Conservation (phyloP, 345 rosid genomes). For the Citrus unshiu region DNA sequence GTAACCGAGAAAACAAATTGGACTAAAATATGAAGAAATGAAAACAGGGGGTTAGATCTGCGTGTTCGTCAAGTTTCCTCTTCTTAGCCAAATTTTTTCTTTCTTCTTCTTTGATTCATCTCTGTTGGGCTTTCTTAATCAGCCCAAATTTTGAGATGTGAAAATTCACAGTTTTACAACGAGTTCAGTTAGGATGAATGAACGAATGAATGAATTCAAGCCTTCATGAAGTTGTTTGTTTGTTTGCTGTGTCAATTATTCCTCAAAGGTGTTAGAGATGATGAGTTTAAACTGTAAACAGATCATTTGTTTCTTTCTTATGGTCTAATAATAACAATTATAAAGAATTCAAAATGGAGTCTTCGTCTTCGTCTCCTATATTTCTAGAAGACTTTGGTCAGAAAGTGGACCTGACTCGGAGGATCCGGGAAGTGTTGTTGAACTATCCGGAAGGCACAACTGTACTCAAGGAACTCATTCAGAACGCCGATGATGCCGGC, state of each 20-base stretch:
- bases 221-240: too few relatives aligned
- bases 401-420: slow-evolving; percentile 93
- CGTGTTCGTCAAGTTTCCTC: background rate
- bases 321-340: background rate
- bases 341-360: background rate
- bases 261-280: background rate
- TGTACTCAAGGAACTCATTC: slow-evolving; percentile 86
- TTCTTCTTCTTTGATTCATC: too few relatives aligned
- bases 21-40: background rate
- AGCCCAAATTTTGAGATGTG: background rate
- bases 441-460: slow-evolving; percentile 97
- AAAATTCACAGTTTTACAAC: too few relatives aligned
- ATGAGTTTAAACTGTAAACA: background rate
- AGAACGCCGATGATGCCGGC: slow-evolving; percentile 97
- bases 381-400: slow-evolving; percentile 96
- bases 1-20: background rate
- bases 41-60: background rate
- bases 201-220: too few relatives aligned
- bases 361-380: slow-evolving; percentile 17
- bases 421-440: slow-evolving; percentile 89
- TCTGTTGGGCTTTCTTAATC: background rate
- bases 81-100: background rate
- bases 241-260: background rate
- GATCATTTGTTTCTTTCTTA: background rate
- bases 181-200: background rate